A percentile compares a stretch with the other conserved stretches of the same genome.
phyloP scores from a whole-genome alignment of 331 rosid species.

The Erythrophleum ivorense region DNA sequence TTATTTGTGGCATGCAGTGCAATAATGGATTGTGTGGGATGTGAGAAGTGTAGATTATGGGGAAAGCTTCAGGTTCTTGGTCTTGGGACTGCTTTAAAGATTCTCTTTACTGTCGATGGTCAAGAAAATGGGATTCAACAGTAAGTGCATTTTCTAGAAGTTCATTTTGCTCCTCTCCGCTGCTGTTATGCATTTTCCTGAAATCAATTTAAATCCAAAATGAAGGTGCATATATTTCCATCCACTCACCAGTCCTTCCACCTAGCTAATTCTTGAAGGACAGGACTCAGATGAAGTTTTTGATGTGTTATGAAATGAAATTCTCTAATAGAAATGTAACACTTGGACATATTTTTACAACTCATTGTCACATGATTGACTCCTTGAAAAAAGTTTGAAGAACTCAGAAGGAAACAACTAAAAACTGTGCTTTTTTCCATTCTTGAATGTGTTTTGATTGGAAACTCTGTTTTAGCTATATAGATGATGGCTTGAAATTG shows the following conservation, averaged over 20 bases:
- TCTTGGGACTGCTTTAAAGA: constrained; percentile 91
- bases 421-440: not conserved
- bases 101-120: constrained; percentile 83
- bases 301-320: not conserved
- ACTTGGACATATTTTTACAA: too few relatives aligned
- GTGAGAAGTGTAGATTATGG: constrained; percentile 98
- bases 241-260: not conserved
- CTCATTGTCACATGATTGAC: not conserved
- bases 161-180: constrained; percentile 7
- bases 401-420: not conserved
- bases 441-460: not conserved
- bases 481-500: not conserved
- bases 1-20: constrained; percentile 63
- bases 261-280: not conserved
- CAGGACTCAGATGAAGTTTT: not conserved
- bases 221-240: not conserved
- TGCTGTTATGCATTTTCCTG: constrained; percentile 14
- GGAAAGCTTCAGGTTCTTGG: constrained; percentile 99
- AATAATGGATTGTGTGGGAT: constrained; percentile 96
- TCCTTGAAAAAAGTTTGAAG: not conserved
- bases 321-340: not conserved
- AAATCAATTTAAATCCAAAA: constrained; percentile 1
- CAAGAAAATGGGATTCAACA: constrained; percentile 54
- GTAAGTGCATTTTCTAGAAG: constrained; percentile 56
- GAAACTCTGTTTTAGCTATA: not conserved